Percentiles rank a stretch among this genome's conserved stretches.
These are phyloP conservation scores for Xylaria sp. DNA, from an alignment of 2,329 filamentous ascomycete species.

Conservation along the genomic window DNA sequence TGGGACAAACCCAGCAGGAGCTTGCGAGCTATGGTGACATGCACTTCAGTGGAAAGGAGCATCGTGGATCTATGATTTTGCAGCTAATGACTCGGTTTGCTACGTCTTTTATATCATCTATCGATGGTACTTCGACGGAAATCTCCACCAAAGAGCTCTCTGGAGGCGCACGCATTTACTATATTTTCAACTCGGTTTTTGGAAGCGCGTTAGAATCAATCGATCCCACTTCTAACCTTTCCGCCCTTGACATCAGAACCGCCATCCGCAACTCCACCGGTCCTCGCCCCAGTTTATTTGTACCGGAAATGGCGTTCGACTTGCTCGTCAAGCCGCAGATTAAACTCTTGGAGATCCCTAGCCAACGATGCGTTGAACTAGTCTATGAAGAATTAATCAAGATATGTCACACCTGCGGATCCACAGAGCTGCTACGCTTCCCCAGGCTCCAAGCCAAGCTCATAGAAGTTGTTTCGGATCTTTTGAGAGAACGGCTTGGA, in stretches of 20 bases:
- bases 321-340: slow-evolving; percentile 98
- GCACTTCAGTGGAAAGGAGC: slow-evolving; percentile 96
- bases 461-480: slow-evolving; percentile 96
- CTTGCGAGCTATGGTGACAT: slow-evolving; percentile 97
- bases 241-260: slow-evolving; percentile 91
- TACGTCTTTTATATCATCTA: slow-evolving; percentile 96
- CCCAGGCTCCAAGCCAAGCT: slow-evolving; percentile 93
- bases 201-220: slow-evolving; percentile 95
- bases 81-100: slow-evolving; percentile 99
- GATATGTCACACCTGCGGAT: slow-evolving; percentile 98
- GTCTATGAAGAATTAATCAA: slow-evolving; percentile 99
- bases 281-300: slow-evolving; percentile 91
- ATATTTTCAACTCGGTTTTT: slow-evolving; percentile 99
- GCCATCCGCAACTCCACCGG: slow-evolving; percentile 98
- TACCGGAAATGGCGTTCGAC: slow-evolving; percentile 97
- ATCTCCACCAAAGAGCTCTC: slow-evolving; percentile 98
- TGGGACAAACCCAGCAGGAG: slow-evolving; percentile 99
- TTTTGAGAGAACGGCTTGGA: slow-evolving; percentile 87
- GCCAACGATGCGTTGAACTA: slow-evolving; percentile 94
- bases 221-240: slow-evolving; percentile 93
- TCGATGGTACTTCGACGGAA: slow-evolving; percentile 96
- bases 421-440: slow-evolving; percentile 88
- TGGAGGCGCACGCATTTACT: slow-evolving; percentile 93
- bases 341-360: slow-evolving; percentile 91
- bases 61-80: slow-evolving; percentile 89